Evolutionary conservation across 2,329 filamentous ascomycete species (phyloP).

Genomic region (Talaromyces islandicus): DNA sequence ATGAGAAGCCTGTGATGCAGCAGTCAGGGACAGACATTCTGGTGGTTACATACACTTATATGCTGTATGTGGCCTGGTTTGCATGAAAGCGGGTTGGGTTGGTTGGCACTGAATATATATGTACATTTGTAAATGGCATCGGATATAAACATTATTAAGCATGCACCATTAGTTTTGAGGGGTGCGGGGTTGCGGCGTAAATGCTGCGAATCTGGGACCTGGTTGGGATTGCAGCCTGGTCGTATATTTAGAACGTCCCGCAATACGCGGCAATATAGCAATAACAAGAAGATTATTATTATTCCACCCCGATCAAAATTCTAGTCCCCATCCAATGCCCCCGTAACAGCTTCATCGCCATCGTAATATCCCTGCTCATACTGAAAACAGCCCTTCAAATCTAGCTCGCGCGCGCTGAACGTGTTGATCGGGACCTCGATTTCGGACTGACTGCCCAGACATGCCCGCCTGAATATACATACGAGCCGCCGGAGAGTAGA

Average conservation of each 20-base stretch:
- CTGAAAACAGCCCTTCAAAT: slow-evolving; percentile 28
- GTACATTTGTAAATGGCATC: background rate
- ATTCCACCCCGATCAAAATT: slow-evolving; percentile 15
- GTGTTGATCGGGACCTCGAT: slow-evolving; percentile 31
- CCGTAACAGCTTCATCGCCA: slow-evolving; percentile 33
- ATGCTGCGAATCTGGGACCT: too few relatives aligned
- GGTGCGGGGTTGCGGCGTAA: background rate
- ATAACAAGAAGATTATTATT: too few relatives aligned
- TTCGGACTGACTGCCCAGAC: slow-evolving; percentile 29
- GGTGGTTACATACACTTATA: too few relatives aligned
- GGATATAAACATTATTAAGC: background rate
- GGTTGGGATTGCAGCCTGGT: too few relatives aligned
- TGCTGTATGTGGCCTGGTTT: background rate
- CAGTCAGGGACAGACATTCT: slow-evolving; percentile 12
- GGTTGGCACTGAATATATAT: too few relatives aligned
- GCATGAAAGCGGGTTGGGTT: background rate
- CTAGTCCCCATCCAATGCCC: slow-evolving; percentile 23
- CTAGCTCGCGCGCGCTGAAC: slow-evolving; percentile 29
- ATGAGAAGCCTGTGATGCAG: slow-evolving; percentile 31
- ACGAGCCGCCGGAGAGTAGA: slow-evolving; percentile 22
- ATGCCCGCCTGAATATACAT: slow-evolving; percentile 32
- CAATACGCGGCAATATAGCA: too few relatives aligned
- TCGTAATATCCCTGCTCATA: slow-evolving; percentile 29
- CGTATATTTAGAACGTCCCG: too few relatives aligned
- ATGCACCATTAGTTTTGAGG: background rate